Evolutionary conservation across 331 rosid species (phyloP), one percentile per base, ranked within the genome.

Genomic region (Rhamnella rubrinervis): DNA sequence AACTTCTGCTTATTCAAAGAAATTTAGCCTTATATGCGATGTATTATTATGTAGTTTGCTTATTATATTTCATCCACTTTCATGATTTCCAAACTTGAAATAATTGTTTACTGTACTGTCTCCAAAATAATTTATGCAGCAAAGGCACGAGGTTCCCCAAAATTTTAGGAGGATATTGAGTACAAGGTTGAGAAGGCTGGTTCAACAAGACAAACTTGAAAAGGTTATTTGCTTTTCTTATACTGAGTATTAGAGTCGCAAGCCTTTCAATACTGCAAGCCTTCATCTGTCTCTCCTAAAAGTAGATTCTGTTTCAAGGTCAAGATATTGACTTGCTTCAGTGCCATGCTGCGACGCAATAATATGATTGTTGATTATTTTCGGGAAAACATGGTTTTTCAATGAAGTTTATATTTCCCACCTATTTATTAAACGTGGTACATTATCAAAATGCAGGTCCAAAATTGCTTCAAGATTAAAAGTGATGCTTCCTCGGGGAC

Each of bases 151-250:
- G 77, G 79, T 85, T 69, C 87, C 89, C 23, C 81, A 41, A 71
- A 85, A 82, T 74, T 85, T 85, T 75, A 77, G 83, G 77, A 82
- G 81, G 72, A 53, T 72, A 40, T 20, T 85, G 25, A 80, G 77
- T 37, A 55, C 83, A 55, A 82, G 81, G 82, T 74, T 85, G 83
- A 79, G 89, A 63, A 79, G 81, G 77, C 83, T 85, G 67, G 81
- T 77, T 82, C 31, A 51, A 18, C 89, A 82, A 71, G 85, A 82
- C 44, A 85, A 85, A 59, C 65, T 85, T 26, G 89, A 85, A 79
- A 85, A 85, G 89, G 89, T 85, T 55, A 67, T 28, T 63, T 52
- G 23, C 52, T 51, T 40, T 26, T 53, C 60, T 50, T 38, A 6
- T 26, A 21, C 55, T 8, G 6, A 49, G 3, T 11, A 18, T 49